These are phyloP conservation scores for Suillus bovinus DNA, from an alignment of 768 basidiomycete species.

Conservation along the genomic window DNA sequence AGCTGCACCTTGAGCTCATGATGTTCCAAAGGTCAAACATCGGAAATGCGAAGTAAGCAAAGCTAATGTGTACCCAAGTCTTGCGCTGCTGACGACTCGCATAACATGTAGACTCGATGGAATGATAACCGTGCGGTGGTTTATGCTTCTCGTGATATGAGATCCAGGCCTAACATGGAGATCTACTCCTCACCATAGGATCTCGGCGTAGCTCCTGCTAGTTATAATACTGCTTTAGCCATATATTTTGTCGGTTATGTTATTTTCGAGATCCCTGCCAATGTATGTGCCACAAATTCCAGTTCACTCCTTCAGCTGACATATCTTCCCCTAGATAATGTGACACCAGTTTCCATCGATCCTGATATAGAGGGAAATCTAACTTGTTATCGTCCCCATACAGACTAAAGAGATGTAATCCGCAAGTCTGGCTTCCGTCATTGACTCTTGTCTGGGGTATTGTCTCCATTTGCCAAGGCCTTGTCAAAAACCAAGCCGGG, in stretches of 20 bases:
- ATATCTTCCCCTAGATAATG: conserved; percentile 19
- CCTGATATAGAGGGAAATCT: not conserved
- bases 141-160: not conserved
- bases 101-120: conserved; percentile 48
- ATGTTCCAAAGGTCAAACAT: conserved; percentile 33
- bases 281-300: conserved; percentile 34
- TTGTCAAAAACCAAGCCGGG: conserved; percentile 53
- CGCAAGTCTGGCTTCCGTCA: conserved; percentile 59
- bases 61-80: not conserved
- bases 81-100: conserved; percentile 1
- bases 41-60: conserved; percentile 38
- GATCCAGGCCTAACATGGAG: not conserved
- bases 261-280: conserved; percentile 59
- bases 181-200: conserved; percentile 36
- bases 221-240: conserved; percentile 58
- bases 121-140: conserved; percentile 40
- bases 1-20: not conserved
- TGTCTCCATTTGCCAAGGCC: conserved; percentile 52
- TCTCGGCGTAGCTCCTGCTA: conserved; percentile 46
- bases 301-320: not conserved
- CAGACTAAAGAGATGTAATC: conserved; percentile 59
- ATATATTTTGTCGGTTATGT: conserved; percentile 64
- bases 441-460: conserved; percentile 63
- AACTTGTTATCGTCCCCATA: conserved; percentile 2
- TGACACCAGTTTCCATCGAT: conserved; percentile 18